phyloP scores from a whole-genome alignment of 805 yeast species.

The Torulaspora quercuum region DNA sequence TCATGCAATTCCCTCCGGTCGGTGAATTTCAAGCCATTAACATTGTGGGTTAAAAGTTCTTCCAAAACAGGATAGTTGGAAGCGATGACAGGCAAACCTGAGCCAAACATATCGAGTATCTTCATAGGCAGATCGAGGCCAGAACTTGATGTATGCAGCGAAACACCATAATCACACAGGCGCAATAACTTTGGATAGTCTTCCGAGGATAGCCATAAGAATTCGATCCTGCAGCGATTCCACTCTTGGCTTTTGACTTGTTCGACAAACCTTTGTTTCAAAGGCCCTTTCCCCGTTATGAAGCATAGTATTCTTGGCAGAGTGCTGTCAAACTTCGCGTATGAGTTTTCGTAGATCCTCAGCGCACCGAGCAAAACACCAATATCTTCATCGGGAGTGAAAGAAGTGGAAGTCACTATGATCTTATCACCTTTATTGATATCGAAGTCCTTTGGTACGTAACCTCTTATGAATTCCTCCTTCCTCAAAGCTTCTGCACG shows the following conservation, averaged over 20 bases:
- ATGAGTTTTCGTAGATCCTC: conserved; percentile 48
- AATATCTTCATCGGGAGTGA: conserved; percentile 94
- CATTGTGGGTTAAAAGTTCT: conserved; percentile 67
- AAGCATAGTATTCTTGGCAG: conserved; percentile 57
- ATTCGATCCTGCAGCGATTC: conserved; percentile 51
- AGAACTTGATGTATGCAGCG: conserved; percentile 86
- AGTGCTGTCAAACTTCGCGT: conserved; percentile 22
- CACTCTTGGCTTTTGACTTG: conserved; percentile 46
- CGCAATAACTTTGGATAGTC: conserved; percentile 77
- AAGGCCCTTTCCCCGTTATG: conserved; percentile 98
- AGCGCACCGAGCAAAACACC: conserved; percentile 65
- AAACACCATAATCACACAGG: conserved; percentile 81
- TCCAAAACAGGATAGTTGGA: conserved; percentile 69
- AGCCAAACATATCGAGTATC: conserved; percentile 92
- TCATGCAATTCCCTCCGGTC: conserved; percentile 46
- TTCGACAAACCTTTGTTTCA: conserved; percentile 50
- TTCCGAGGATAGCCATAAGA: conserved; percentile 72
- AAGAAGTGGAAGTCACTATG: conserved; percentile 85
- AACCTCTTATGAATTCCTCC: conserved; percentile 37
- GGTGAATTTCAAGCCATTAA: conserved; percentile 63
- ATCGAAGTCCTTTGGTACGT: conserved; percentile 36
- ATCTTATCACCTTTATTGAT: conserved; percentile 49
- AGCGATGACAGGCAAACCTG: conserved; percentile 88
- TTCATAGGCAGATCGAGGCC: conserved; percentile 98
- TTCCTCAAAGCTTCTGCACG: conserved; percentile 17